These are phyloP conservation scores for Logfia minima DNA, from an alignment of 129 eudicot species.

Conservation along the genomic window DNA sequence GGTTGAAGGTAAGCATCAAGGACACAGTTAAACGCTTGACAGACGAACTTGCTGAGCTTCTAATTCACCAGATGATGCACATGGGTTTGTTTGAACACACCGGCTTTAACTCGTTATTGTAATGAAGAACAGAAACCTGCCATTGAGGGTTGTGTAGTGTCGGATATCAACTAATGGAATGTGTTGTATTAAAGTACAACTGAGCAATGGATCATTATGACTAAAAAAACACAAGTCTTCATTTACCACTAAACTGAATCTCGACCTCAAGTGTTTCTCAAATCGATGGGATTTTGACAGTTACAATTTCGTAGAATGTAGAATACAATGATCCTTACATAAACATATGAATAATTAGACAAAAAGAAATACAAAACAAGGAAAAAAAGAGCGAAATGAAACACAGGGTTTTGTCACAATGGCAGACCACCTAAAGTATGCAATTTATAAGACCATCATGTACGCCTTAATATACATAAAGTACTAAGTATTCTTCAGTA, in stretches of 20 bases:
- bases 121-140: background rate
- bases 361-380: background rate
- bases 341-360: conserved; percentile 1
- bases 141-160: too few relatives aligned
- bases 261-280: background rate
- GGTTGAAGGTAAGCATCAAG: background rate
- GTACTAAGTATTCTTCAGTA: conserved; percentile 1
- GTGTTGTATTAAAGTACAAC: too few relatives aligned
- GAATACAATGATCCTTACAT: background rate
- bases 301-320: background rate
- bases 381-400: background rate
- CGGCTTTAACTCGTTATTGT: background rate
- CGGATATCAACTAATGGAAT: too few relatives aligned
- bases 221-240: too few relatives aligned
- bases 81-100: background rate
- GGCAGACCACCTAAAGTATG: background rate
- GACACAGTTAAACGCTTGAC: background rate
- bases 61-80: too few relatives aligned
- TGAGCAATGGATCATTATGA: too few relatives aligned
- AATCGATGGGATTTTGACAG: background rate
- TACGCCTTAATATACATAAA: conserved; percentile 20
- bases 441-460: conserved; percentile 1
- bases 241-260: too few relatives aligned
- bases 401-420: background rate
- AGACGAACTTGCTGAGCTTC: too few relatives aligned